These are phyloP conservation scores for Paramecium sexaurelia DNA, from an alignment of 73 alveolate species.

Conservation along the genomic window DNA sequence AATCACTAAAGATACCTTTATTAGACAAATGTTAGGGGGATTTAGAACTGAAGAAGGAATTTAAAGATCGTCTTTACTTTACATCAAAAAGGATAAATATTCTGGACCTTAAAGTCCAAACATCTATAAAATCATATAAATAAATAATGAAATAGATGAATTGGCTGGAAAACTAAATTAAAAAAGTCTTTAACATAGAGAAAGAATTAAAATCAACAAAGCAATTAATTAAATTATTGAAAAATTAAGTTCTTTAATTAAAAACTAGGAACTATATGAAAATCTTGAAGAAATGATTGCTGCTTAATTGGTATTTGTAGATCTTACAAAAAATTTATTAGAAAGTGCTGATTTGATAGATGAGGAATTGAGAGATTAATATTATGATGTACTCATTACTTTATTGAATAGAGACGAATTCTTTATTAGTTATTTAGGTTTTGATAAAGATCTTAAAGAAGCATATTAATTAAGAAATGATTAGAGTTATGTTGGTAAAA, in stretches of 20 bases:
- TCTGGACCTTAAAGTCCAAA: background rate
- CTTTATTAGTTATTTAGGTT: conserved; percentile 26
- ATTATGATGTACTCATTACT: conserved; percentile 18
- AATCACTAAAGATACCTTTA: background rate
- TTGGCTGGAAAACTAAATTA: background rate
- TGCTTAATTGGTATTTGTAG: background rate
- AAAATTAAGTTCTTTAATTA: background rate
- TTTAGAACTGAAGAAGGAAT: conserved; percentile 54
- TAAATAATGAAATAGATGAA: conserved; percentile 42
- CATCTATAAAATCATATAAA: background rate
- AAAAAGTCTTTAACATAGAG: background rate
- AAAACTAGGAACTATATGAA: conserved; percentile 21
- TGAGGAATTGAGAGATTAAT: conserved; percentile 36
- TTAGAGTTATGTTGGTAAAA: background rate
- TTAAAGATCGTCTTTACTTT: conserved; percentile 33
- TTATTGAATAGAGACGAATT: conserved; percentile 55
- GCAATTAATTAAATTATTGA: background rate
- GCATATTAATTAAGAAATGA: background rate
- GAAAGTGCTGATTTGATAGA: conserved; percentile 50
- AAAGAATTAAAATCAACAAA: conserved; percentile 21
- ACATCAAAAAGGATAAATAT: conserved; percentile 38
- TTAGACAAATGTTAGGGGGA: conserved; percentile 35
- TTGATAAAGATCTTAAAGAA: background rate
- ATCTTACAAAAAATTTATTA: background rate
- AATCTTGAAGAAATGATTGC: conserved; percentile 35